A percentile compares a stretch with the other conserved stretches of the same genome.
These are phyloP conservation scores for Aspergillus sp. DNA, from an alignment of 2,329 filamentous ascomycete species.

Conservation along the genomic window DNA sequence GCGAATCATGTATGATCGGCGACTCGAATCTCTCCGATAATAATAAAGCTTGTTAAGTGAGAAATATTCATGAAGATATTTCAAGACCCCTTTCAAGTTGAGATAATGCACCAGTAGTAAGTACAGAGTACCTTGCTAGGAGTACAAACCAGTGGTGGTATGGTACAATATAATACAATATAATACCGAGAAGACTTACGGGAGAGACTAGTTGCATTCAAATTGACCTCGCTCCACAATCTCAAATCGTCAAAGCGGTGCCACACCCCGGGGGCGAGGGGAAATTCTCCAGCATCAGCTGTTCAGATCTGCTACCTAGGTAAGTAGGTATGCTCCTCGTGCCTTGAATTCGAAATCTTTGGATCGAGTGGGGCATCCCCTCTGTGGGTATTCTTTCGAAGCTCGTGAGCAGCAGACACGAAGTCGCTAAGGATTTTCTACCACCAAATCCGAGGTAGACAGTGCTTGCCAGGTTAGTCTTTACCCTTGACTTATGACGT, in stretches of 20 bases:
- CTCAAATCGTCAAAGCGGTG: not conserved
- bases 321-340: not conserved
- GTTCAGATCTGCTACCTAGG: no score
- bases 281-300: not conserved
- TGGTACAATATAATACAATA: not conserved
- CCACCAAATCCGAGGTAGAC: not conserved
- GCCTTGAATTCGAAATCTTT: not conserved
- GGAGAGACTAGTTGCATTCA: not conserved
- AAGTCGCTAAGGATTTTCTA: not conserved
- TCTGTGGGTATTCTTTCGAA: not conserved
- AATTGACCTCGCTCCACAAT: not conserved
- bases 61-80: no score
- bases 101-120: no score
- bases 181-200: not conserved
- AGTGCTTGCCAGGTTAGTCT: not conserved
- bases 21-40: no score
- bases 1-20: no score
- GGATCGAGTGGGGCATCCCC: not conserved
- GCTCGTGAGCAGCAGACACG: not conserved
- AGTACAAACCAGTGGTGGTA: not conserved
- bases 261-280: not conserved
- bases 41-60: no score
- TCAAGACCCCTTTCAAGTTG: no score
- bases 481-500: not conserved
- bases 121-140: no score